Base-by-base conservation (phyloP, 1,284 basidiomycete genomes). In the Gastroboletus turbinatus region DNA sequence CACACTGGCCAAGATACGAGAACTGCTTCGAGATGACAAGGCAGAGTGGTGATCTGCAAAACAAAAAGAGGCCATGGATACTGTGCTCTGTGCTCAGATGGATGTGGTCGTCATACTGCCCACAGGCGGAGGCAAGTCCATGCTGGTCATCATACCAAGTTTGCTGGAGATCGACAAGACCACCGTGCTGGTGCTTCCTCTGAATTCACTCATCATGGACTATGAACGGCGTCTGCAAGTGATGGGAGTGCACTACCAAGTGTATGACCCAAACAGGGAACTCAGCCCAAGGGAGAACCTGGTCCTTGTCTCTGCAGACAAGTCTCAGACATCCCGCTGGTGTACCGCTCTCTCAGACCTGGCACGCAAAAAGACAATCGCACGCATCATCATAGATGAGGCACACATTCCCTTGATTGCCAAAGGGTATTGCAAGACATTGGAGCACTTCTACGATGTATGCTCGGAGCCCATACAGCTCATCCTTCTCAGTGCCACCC, bases 71-170 rank as follows among this genome's bases (percentile, higher is more conserved):
- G 30, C 30, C 30, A 30, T 30, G 30, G 2, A 30, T 10, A 10
- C 6, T 2, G 11, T 30, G 2, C 30, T 30, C 11, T 8, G 8
- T 11, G 11, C 9, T n/a, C 36, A 19, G 10, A 9, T n/a, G 36
- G 57, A 60, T n/a, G 8, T 60, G 1, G 3, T 60, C 0, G 27
- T 23, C 5, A n/a, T 60, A 0, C 25, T 60, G 0, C n/a, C 29
- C 0, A 60, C 58, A 0, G 51, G 50, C 0, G 58, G 50, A 1
- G 58, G 53, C 2, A 60, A 60, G 47, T 60, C 57, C 1, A 60
- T 60, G 58, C 29, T 59, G 7, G 53, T 47, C 0, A 50, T 60
- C 2, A n/a, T 60, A 0, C 59, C 59, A 1, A 49, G 48, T 25
- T 1, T 59, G 9, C 2, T 59, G 2, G 52, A 55, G 19, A 11